These are phyloP conservation scores for Dujonia santamariae DNA, from an alignment of 1,139 yeast species.

Conservation along the genomic window DNA sequence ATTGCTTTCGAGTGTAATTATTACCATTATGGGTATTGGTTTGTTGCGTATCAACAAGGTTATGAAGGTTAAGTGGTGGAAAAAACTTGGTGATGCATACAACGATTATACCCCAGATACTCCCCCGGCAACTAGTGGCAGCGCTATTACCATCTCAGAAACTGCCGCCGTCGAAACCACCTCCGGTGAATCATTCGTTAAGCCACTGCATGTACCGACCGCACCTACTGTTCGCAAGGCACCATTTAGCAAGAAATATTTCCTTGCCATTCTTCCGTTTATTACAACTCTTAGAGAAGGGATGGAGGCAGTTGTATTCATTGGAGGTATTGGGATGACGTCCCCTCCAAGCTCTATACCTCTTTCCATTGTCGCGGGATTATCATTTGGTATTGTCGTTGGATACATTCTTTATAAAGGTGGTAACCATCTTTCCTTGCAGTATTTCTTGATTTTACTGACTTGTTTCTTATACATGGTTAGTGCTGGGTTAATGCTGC, in stretches of 20 bases:
- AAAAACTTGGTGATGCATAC: constrained; percentile 43
- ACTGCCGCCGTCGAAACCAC: neutral
- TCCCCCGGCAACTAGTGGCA: neutral
- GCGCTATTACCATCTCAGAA: neutral
- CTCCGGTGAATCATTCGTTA: too few species aligned
- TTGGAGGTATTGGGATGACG: constrained; percentile 46
- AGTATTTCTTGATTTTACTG: constrained; percentile 37
- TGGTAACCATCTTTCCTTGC: constrained; percentile 41
- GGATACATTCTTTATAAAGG: constrained; percentile 39
- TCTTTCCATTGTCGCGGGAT: constrained; percentile 34
- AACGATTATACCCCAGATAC: constrained; percentile 10
- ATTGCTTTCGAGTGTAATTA: constrained; percentile 73
- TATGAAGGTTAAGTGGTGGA: constrained; percentile 51
- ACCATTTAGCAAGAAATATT: constrained; percentile 27
- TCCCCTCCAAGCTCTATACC: constrained; percentile 40
- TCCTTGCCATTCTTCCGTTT: constrained; percentile 40
- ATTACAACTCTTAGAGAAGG: constrained; percentile 47
- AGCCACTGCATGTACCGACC: too few species aligned
- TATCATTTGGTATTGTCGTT: constrained; percentile 31
- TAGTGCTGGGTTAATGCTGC: constrained; percentile 43
- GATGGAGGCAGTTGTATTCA: constrained; percentile 46
- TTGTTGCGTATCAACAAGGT: constrained; percentile 75
- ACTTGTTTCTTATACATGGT: constrained; percentile 44
- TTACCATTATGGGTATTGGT: constrained; percentile 87
- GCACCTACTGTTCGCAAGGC: too few species aligned